A percentile compares a stretch with the other conserved stretches of the same genome.
These are phyloP conservation scores for Phytophthora fragariaefolia DNA, from an alignment of 352 stramenopile genomes.

Conservation along the genomic window DNA sequence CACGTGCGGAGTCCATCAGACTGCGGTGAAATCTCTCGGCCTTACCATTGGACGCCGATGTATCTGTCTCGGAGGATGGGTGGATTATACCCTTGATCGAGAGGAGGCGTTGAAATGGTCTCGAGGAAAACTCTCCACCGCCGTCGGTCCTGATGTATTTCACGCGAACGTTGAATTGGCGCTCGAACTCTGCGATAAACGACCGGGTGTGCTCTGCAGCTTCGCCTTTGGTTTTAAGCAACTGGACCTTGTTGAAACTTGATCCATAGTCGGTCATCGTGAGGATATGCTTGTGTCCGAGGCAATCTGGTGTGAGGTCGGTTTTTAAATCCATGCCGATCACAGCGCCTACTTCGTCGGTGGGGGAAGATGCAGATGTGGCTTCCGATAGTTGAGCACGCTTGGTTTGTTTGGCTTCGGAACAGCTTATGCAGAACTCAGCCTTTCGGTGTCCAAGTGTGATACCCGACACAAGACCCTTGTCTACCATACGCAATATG, in stretches of 20 bases:
- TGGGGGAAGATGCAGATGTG: slow-evolving; percentile 10
- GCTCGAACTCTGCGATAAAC: neutral
- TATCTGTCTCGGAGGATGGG: neutral
- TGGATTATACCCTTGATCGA: neutral
- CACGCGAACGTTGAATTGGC: neutral
- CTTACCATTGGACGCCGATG: slow-evolving; percentile 2
- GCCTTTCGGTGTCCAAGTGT: neutral
- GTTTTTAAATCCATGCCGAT: slow-evolving; percentile 13
- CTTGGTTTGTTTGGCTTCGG: slow-evolving; percentile 14
- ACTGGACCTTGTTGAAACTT: slow-evolving; percentile 10
- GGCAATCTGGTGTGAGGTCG: slow-evolving; percentile 7
- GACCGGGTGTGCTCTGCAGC: neutral
- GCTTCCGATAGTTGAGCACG: slow-evolving; percentile 2
- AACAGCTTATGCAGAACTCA: slow-evolving; percentile 19
- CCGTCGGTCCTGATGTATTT: neutral
- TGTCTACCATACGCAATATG: slow-evolving; percentile 9
- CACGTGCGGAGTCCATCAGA: slow-evolving; percentile 4
- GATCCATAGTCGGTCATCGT: slow-evolving; percentile 17
- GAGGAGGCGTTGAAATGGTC: neutral
- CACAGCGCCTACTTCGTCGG: slow-evolving; percentile 4
- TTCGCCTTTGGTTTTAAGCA: slow-evolving; percentile 8
- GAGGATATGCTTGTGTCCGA: slow-evolving; percentile 11
- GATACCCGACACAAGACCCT: slow-evolving; percentile 2
- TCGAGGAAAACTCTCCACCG: slow-evolving; percentile 3
- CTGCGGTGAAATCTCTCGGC: slow-evolving; percentile 8